Conservation (phyloP, 805 yeast genomes). For the Priceomyces castillae region DNA sequence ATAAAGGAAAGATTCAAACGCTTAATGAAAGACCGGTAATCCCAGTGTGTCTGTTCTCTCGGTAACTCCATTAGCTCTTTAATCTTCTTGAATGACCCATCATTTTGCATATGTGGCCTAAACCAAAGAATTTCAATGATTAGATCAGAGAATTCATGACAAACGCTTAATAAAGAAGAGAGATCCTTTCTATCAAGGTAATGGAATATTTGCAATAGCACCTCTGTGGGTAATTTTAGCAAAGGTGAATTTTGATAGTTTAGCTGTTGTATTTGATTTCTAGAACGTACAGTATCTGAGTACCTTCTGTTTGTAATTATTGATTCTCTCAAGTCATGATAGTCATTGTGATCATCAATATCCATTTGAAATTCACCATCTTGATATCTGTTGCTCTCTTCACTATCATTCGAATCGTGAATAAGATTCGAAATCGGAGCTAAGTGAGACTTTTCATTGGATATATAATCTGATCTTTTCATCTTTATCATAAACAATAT, state of each 20-base stretch:
- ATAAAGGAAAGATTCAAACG: constrained; percentile 78
- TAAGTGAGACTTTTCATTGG: background rate
- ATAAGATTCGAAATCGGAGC: constrained; percentile 4
- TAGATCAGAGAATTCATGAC: constrained; percentile 75
- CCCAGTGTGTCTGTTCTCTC: constrained; percentile 53
- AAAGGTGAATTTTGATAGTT: constrained; percentile 36
- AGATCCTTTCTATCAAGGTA: constrained; percentile 61
- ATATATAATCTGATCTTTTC: background rate
- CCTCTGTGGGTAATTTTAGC: constrained; percentile 54
- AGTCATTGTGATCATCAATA: constrained; percentile 30
- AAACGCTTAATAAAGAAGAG: constrained; percentile 63
- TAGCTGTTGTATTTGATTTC: constrained; percentile 22
- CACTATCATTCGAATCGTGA: constrained; percentile 3
- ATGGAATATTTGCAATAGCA: constrained; percentile 63
- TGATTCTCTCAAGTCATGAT: constrained; percentile 32
- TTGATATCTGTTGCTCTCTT: constrained; percentile 3
- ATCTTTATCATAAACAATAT: background rate
- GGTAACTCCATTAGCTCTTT: constrained; percentile 53
- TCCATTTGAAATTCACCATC: constrained; percentile 30
- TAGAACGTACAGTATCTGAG: constrained; percentile 14
- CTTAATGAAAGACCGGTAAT: constrained; percentile 66
- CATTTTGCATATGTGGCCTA: constrained; percentile 68
- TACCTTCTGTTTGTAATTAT: constrained; percentile 27
- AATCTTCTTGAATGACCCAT: constrained; percentile 49
- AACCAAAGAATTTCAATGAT: constrained; percentile 84